Percentiles rank a stretch among this genome's conserved stretches.
phyloP scores from a whole-genome alignment of 805 yeast species.

The Wickerhamomyces canadensis region DNA sequence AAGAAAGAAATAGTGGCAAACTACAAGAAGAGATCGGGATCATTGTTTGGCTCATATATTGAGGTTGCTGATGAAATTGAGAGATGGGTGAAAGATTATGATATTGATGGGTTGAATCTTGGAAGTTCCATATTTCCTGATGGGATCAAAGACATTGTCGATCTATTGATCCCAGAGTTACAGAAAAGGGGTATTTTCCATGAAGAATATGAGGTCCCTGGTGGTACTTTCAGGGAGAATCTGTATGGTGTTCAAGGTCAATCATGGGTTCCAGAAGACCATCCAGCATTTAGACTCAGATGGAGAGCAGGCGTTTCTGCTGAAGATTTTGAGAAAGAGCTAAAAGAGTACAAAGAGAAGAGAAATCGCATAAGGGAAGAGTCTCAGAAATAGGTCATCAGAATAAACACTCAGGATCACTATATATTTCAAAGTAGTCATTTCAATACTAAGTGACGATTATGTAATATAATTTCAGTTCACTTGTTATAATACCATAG shows the following conservation, averaged over 20 bases:
- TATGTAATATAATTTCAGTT: too few species aligned
- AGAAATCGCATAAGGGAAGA: background rate
- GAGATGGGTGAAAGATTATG: slow-evolving; percentile 34
- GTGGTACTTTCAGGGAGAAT: slow-evolving; percentile 31
- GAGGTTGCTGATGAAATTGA: slow-evolving; percentile 36
- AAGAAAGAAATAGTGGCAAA: slow-evolving; percentile 24
- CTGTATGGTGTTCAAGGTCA: slow-evolving; percentile 24
- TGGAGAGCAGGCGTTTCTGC: slow-evolving; percentile 20
- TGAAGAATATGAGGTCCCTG: slow-evolving; percentile 30
- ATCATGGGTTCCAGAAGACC: slow-evolving; percentile 10
- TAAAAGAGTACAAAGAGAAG: background rate
- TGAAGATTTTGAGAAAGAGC: slow-evolving; percentile 23
- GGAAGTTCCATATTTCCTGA: slow-evolving; percentile 34
- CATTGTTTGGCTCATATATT: slow-evolving; percentile 26
- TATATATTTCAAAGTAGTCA: too few species aligned
- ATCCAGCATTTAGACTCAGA: slow-evolving; percentile 18
- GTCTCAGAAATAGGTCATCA: background rate
- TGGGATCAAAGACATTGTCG: slow-evolving; percentile 33
- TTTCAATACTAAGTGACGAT: too few species aligned
- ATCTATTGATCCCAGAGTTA: slow-evolving; percentile 33
- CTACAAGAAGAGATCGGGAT: slow-evolving; percentile 31
- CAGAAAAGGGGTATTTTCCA: slow-evolving; percentile 31
- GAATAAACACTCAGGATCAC: too few species aligned
- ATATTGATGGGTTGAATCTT: slow-evolving; percentile 39
- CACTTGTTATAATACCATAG: too few species aligned